phyloP scores from a whole-genome alignment of 495 filamentous ascomycete species.

The Glonium stellatum region DNA sequence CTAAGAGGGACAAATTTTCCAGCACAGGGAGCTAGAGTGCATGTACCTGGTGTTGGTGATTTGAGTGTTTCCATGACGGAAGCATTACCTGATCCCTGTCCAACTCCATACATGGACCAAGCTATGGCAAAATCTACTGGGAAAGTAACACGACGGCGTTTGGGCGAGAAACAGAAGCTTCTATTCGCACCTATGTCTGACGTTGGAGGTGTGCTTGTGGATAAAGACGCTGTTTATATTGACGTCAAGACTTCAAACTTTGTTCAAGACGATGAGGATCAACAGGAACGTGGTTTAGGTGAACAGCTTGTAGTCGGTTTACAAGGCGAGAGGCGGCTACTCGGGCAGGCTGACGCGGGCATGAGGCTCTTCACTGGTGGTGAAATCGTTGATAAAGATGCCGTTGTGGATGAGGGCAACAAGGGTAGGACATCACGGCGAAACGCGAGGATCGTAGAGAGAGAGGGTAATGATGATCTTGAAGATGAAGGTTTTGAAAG shows the following conservation, averaged over 20 bases:
- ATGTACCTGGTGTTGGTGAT: constrained; percentile 93
- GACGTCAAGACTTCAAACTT: constrained; percentile 71
- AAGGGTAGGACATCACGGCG: constrained; percentile 65
- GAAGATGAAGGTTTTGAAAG: constrained; percentile 36
- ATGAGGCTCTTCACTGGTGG: constrained; percentile 78
- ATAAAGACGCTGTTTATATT: constrained; percentile 76
- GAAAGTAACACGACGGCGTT: constrained; percentile 62
- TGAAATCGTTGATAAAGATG: constrained; percentile 54
- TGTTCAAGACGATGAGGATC: constrained; percentile 56
- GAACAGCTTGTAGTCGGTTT: constrained; percentile 88
- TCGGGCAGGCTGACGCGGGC: constrained; percentile 75
- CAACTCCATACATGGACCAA: constrained; percentile 85
- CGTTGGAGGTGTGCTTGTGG: constrained; percentile 80
- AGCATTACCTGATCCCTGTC: constrained; percentile 85
- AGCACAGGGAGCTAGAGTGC: constrained; percentile 75
- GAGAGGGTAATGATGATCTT: constrained; percentile 47
- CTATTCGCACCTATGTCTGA: constrained; percentile 97
- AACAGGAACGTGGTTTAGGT: constrained; percentile 72
- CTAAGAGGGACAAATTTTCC: constrained; percentile 94
- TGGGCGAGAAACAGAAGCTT: constrained; percentile 93
- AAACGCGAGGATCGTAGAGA: constrained; percentile 55
- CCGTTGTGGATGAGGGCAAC: constrained; percentile 47
- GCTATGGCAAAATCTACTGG: constrained; percentile 73
- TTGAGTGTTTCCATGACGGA: constrained; percentile 79
- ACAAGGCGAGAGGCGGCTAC: constrained; percentile 70